Conservation (phyloP, 108 stramenopile genomes). For the Halocafeteria seosinensis region DNA sequence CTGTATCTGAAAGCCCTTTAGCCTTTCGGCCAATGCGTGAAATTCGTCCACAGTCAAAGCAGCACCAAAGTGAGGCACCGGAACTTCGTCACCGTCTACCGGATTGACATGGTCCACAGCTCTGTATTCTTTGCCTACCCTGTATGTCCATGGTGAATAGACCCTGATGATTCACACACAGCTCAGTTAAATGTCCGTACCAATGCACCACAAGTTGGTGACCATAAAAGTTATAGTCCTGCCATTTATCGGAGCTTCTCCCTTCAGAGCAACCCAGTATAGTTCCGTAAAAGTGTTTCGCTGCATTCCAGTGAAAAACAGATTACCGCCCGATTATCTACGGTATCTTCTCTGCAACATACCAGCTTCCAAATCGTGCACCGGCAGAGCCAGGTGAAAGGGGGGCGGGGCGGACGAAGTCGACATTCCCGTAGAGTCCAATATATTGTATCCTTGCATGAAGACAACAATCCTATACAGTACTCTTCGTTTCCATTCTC, state of each 20-base stretch:
- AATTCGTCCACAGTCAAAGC: constrained; percentile 71
- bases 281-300: constrained; percentile 71
- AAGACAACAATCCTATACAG: no score
- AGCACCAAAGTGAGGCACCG: constrained; percentile 83
- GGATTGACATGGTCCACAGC: constrained; percentile 86
- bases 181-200: not conserved
- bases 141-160: not conserved
- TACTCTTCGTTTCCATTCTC: no score
- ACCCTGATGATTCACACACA: not conserved
- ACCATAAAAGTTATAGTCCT: constrained; percentile 76
- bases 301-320: constrained; percentile 30
- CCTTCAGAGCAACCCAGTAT: constrained; percentile 72
- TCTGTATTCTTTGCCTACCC: constrained; percentile 71
- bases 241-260: constrained; percentile 68
- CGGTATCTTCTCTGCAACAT: not conserved
- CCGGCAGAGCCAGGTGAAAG: constrained; percentile 88
- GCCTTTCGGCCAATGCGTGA: constrained; percentile 55
- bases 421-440: no score
- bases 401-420: constrained; percentile 17
- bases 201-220: constrained; percentile 84
- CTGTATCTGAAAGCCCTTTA: constrained; percentile 42
- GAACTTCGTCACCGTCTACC: constrained; percentile 93
- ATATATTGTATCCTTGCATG: no score
- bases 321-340: not conserved
- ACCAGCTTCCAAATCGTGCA: constrained; percentile 52